Evolutionary conservation across 2,329 filamentous ascomycete genomes (phyloP).

Genomic region (Thelonectria rubi): DNA sequence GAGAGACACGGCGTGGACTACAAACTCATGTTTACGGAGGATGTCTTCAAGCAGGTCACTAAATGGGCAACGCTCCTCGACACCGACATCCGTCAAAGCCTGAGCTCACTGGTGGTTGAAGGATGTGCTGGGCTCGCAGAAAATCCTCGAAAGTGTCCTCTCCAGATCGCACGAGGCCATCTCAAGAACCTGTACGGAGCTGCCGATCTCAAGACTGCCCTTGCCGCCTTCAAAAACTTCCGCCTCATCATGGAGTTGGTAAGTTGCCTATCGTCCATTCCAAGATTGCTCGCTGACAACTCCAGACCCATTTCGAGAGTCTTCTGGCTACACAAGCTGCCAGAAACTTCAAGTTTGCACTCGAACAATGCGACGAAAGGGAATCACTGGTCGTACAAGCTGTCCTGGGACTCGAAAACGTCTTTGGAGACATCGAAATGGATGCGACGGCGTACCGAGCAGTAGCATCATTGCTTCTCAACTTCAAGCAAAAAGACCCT

Average conservation of each 20-base stretch:
- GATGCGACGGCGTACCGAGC: constrained; percentile 31
- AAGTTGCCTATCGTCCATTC: neutral
- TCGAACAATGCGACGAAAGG: neutral
- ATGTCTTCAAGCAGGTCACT: constrained; percentile 22
- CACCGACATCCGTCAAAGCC: neutral
- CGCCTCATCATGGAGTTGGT: constrained; percentile 28
- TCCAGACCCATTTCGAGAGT: constrained; percentile 26
- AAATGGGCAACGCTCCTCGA: constrained; percentile 33
- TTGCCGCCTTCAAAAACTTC: constrained; percentile 24
- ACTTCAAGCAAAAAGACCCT: constrained; percentile 24
- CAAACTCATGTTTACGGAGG: constrained; percentile 9
- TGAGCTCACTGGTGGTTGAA: constrained; percentile 22
- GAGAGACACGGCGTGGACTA: constrained; percentile 18
- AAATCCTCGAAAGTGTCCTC: constrained; percentile 29
- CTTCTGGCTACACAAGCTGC: constrained; percentile 30
- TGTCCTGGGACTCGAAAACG: constrained; percentile 30
- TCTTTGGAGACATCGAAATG: constrained; percentile 35
- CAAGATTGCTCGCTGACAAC: neutral
- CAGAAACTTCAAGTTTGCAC: constrained; percentile 24
- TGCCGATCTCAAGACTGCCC: constrained; percentile 10
- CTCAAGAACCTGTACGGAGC: constrained; percentile 30
- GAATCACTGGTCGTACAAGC: constrained; percentile 13
- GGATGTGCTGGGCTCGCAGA: constrained; percentile 36
- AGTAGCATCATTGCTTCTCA: constrained; percentile 32
- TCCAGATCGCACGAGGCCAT: constrained; percentile 32